These are phyloP conservation scores for Endotrypanum monterogeii DNA, from an alignment of 208 protist genomes.

Conservation along the genomic window DNA sequence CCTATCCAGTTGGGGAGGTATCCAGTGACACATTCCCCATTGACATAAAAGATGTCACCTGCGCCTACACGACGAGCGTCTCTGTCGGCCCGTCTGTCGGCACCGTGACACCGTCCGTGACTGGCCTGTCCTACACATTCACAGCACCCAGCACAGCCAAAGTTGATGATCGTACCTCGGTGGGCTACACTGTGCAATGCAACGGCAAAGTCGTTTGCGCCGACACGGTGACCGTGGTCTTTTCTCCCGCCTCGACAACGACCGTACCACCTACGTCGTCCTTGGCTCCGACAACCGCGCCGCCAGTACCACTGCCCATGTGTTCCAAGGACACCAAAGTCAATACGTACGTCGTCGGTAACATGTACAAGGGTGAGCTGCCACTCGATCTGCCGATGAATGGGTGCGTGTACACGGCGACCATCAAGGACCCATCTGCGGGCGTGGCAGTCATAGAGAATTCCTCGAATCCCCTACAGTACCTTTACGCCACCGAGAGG, in stretches of 20 bases:
- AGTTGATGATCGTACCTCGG: constrained; percentile 20
- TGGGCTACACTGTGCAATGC: constrained; percentile 40
- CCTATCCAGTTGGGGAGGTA: constrained; percentile 22
- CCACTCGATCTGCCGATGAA: constrained; percentile 34
- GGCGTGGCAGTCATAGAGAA: constrained; percentile 27
- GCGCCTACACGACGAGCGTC: constrained; percentile 34
- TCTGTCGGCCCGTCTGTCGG: constrained; percentile 22
- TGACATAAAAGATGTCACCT: constrained; percentile 30
- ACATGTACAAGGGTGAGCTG: constrained; percentile 21
- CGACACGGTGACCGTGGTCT: constrained; percentile 30
- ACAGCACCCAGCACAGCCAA: constrained; percentile 13
- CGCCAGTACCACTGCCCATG: constrained; percentile 11
- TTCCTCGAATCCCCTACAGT: constrained; percentile 29
- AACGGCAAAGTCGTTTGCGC: constrained; percentile 39
- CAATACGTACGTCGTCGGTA: constrained; percentile 35
- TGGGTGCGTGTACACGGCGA: constrained; percentile 35
- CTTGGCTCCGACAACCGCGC: constrained; percentile 1
- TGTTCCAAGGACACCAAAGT: constrained; percentile 30
- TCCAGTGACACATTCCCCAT: constrained; percentile 33
- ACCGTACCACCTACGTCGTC: not conserved
- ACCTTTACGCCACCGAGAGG: constrained; percentile 40
- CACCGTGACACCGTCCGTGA: constrained; percentile 16
- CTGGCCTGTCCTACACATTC: constrained; percentile 29
- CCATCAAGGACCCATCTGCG: constrained; percentile 21
- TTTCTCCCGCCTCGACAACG: constrained; percentile 9